These are phyloP conservation scores for Podospora anserina DNA, from an alignment of 495 filamentous ascomycete genomes.

Conservation along the genomic window DNA sequence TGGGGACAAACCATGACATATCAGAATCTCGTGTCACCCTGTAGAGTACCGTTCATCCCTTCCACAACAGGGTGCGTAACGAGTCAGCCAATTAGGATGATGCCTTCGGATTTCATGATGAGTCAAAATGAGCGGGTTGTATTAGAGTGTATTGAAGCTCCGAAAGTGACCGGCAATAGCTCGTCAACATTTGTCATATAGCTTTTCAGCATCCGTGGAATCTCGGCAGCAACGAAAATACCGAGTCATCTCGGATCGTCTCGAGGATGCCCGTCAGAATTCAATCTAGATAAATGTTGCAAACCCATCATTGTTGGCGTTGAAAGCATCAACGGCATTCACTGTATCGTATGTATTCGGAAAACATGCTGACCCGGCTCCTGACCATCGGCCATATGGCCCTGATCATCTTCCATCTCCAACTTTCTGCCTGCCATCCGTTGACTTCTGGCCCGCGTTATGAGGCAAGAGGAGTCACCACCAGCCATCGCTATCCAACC, in stretches of 20 bases:
- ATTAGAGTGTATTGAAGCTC: neutral
- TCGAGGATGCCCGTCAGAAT: too few species aligned
- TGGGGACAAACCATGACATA: neutral
- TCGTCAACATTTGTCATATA: neutral
- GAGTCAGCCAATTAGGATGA: neutral
- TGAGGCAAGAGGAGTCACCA: neutral
- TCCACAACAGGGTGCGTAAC: neutral
- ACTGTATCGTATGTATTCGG: neutral
- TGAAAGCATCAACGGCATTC: too few species aligned
- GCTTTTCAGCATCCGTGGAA: neutral
- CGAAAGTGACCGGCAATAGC: neutral
- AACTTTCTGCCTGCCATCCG: neutral
- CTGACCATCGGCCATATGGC: neutral
- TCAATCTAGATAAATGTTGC: too few species aligned
- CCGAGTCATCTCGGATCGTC: neutral
- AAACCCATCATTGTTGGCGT: too few species aligned
- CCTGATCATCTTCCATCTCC: neutral
- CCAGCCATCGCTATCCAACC: slow-evolving; percentile 5
- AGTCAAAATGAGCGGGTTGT: neutral
- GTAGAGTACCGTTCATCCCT: neutral
- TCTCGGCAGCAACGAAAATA: neutral
- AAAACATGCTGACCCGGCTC: neutral
- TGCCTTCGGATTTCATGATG: neutral
- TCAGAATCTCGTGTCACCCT: neutral
- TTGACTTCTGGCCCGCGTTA: neutral